Conservation (phyloP, 257 asterid genomes). For the Asclepias syriaca region DNA sequence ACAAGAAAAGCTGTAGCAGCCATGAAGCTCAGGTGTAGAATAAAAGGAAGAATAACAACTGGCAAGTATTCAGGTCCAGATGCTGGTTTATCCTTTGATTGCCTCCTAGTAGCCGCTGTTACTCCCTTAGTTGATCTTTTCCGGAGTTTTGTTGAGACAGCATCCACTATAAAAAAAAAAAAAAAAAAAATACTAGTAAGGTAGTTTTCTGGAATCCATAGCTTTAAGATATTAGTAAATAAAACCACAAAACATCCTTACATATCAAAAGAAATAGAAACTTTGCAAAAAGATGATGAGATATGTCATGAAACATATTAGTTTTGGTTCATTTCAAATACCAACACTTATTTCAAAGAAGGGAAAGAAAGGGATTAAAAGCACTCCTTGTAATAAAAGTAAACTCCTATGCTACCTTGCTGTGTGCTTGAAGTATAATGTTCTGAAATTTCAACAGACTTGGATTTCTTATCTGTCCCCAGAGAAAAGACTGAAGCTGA, state of each 20-base stretch:
- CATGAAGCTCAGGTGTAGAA: conserved; percentile 79
- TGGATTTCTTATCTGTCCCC: conserved; percentile 26
- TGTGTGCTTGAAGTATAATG: conserved; percentile 22
- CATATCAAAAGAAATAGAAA: neutral
- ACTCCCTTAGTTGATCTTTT: conserved; percentile 34
- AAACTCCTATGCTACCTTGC: conserved; percentile 44
- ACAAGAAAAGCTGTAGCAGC: conserved; percentile 68
- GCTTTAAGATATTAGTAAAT: neutral
- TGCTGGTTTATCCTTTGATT: conserved; percentile 29
- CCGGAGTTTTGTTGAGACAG: conserved; percentile 35
- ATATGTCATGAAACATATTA: neutral
- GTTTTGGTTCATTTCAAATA: neutral
- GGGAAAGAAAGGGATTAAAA: neutral
- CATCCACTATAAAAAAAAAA: conserved; percentile 25
- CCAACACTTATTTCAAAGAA: neutral
- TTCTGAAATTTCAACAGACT: conserved; percentile 19
- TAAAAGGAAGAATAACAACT: conserved; percentile 61
- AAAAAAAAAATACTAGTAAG: conserved; percentile 16
- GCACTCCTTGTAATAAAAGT: neutral
- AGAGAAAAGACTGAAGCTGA: conserved; percentile 27
- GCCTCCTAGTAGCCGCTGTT: conserved; percentile 16
- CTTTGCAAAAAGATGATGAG: neutral
- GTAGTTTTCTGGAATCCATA: neutral
- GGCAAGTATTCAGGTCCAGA: conserved; percentile 31
- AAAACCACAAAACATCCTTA: neutral